A percentile compares a stretch with the other conserved stretches of the same genome.
phyloP scores from a whole-genome alignment of 257 asterid species.

The Ocimum tenuiflorum region DNA sequence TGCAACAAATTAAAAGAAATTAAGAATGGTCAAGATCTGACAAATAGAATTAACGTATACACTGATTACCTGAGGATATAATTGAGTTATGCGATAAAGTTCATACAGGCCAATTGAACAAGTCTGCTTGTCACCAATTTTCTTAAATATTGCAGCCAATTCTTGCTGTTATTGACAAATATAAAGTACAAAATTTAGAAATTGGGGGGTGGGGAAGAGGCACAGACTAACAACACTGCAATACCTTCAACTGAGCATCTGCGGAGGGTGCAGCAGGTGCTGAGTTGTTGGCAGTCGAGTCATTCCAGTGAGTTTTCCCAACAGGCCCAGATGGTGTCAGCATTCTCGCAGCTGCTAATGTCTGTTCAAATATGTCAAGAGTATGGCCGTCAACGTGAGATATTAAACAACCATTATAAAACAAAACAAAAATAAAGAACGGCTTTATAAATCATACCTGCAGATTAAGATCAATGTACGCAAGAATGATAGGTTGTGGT shows the following conservation, averaged over 20 bases:
- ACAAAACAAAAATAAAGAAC: too few species aligned
- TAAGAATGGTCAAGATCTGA: not conserved
- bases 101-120: conserved; percentile 96
- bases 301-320: conserved; percentile 96
- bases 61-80: conserved; percentile 73
- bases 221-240: not conserved
- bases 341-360: conserved; percentile 99
- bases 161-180: conserved; percentile 68
- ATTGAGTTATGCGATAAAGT: conserved; percentile 87
- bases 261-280: conserved; percentile 84
- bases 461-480: conserved; percentile 95
- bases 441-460: conserved; percentile 49
- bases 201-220: not conserved
- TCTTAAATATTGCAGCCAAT: conserved; percentile 93
- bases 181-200: not conserved
- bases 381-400: not conserved
- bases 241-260: conserved; percentile 89
- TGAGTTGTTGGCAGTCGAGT: conserved; percentile 70
- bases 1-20: not conserved
- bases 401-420: not conserved
- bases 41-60: not conserved
- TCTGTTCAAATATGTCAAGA: conserved; percentile 40
- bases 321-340: conserved; percentile 86
- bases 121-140: conserved; percentile 98
- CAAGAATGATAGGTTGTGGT: conserved; percentile 96